Conservation (phyloP, 257 asterid species). For the Nicotiana otophora region DNA sequence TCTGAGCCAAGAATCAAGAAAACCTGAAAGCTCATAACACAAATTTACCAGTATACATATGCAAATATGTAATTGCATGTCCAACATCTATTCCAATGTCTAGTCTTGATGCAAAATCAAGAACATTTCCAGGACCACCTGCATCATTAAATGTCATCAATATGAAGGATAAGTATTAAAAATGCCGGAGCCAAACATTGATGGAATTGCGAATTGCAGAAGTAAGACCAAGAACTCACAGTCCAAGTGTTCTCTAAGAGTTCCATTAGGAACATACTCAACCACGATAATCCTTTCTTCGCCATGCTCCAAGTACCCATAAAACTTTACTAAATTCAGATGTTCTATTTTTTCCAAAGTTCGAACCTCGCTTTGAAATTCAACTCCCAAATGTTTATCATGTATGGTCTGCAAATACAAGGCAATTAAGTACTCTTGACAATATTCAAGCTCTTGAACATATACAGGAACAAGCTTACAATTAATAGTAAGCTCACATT, state of each 20-base stretch:
- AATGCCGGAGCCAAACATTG: background rate
- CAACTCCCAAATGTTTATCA: slow-evolving; percentile 63
- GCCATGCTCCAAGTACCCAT: slow-evolving; percentile 74
- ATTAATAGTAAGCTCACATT: slow-evolving; percentile 38
- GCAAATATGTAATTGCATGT: slow-evolving; percentile 93
- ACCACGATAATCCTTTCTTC: slow-evolving; percentile 86
- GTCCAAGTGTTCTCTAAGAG: slow-evolving; percentile 86
- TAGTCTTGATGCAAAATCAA: slow-evolving; percentile 67
- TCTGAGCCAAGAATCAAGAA: slow-evolving; percentile 4
- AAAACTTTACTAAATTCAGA: slow-evolving; percentile 67
- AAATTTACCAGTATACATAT: slow-evolving; percentile 70
- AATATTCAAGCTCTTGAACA: background rate
- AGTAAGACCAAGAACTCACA: slow-evolving; percentile 45
- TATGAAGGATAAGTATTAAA: background rate
- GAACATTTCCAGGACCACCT: slow-evolving; percentile 57
- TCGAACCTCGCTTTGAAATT: slow-evolving; percentile 72
- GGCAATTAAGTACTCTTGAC: background rate
- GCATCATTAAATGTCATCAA: slow-evolving; percentile 11
- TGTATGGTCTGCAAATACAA: slow-evolving; percentile 46
- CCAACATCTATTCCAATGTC: slow-evolving; percentile 92
- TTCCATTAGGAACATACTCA: slow-evolving; percentile 88
- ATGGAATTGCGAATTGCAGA: background rate
- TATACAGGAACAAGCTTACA: background rate
- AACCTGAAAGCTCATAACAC: background rate
- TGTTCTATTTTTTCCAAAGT: slow-evolving; percentile 78